Base-by-base conservation (phyloP, 2,329 filamentous ascomycete genomes). In the Stachybotrys chlorohalonatus region DNA sequence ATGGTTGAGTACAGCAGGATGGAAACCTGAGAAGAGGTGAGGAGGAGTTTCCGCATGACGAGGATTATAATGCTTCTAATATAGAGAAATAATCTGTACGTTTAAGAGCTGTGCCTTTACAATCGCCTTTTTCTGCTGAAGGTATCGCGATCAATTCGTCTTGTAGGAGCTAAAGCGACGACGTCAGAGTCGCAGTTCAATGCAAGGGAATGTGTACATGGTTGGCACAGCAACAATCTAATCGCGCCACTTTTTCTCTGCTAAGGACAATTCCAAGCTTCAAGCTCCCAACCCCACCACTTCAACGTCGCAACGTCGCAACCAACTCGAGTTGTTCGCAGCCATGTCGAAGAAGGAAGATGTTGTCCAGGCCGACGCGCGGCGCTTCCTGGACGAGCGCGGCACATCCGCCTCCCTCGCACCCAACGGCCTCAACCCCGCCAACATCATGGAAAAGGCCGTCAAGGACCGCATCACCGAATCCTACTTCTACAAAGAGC, bases 401-500 rank as follows among this genome's bases (percentile, higher is more conserved):
- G 93, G 93, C 68, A 89, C 89, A 67, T 78, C 76, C 11, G 89
- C 86, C 49, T 73, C 84, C 42, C 82, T 95, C 24, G 86, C 94
- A 59, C 91, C 83, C 56, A 86, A 93, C 68, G 91, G 91, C 57
- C 87, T 95, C 66, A 96, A 96, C 74, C 93, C 93, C 1, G 89
- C 91, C n/a, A 92, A 89, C 5, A 89, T 97, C 57, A 89, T 97
- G 80, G 93, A 97, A 72, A 96, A 95, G 70, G 88, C 91, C 47
- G 90, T 96, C 60, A 89, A 89, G 67, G 94, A 99, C 73, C 91
- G 94, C 67, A 96, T 99, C 71, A 85, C 92, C 62, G 91, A 96
- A 67, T 90, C 85, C 53, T 95, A 96, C 74, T 99, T 96, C 76
- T 99, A 91, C 88, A 96, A 96, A 72, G 94, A 97, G 73, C 92